These are phyloP conservation scores for Rhexocercosporidium sp. DNA, from an alignment of 2,329 filamentous ascomycete species.

Conservation along the genomic window DNA sequence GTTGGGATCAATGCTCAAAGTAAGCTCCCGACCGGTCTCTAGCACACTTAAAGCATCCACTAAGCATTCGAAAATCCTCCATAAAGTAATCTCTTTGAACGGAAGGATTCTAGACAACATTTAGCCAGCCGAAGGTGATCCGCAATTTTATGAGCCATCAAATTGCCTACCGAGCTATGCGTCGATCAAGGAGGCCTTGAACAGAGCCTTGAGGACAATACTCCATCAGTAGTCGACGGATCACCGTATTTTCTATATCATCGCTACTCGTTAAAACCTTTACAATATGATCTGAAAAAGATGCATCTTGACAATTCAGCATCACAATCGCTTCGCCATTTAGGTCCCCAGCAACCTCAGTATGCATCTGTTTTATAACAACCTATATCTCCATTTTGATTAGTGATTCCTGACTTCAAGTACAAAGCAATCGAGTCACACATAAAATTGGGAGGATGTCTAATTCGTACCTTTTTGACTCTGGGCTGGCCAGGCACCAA, in stretches of 20 bases:
- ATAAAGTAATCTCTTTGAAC: conserved; percentile 8
- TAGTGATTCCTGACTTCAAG: neutral
- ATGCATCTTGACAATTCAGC: neutral
- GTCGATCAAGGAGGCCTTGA: neutral
- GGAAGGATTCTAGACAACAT: neutral
- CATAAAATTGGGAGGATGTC: neutral
- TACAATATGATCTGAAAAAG: neutral
- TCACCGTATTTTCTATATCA: neutral
- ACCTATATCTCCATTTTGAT: neutral
- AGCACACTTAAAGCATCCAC: conserved; percentile 4
- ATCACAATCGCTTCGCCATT: neutral
- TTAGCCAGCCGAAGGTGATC: neutral
- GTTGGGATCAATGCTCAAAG: neutral
- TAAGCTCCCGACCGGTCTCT: neutral
- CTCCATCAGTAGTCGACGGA: neutral
- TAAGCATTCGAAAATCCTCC: conserved; percentile 12
- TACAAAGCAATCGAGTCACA: neutral
- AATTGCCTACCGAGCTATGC: neutral
- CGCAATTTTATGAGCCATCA: neutral
- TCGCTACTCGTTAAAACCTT: neutral
- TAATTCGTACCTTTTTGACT: neutral
- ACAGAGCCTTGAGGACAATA: neutral
- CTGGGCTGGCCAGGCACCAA: neutral
- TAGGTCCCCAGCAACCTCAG: neutral
- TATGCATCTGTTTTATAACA: neutral